Percentiles rank a stretch among this genome's conserved stretches.
phyloP scores from a whole-genome alignment of 176 grass and related monocot genomes.

The Triticum dicoccoides region DNA sequence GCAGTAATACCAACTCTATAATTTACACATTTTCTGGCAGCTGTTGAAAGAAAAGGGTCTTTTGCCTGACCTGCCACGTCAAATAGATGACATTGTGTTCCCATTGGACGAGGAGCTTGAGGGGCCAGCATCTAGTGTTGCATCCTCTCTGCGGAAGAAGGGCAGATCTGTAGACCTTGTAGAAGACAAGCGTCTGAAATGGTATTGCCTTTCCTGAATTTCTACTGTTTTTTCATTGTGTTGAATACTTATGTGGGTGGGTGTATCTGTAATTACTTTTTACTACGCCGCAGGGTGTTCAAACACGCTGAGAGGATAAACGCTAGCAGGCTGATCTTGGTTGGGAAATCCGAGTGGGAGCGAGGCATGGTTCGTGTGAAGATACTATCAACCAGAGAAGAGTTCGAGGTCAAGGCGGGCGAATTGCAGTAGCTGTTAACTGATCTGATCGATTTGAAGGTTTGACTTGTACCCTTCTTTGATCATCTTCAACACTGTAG shows the following conservation, averaged over 20 bases:
- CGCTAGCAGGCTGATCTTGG: conserved; percentile 79
- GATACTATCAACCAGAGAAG: conserved; percentile 76
- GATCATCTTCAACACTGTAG: neutral
- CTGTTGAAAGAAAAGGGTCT: too few relatives aligned
- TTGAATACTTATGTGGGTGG: neutral
- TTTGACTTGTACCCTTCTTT: neutral
- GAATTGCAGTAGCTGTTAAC: conserved; percentile 55
- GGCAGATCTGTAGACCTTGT: too few relatives aligned
- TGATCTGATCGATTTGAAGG: neutral
- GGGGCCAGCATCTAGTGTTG: too few relatives aligned
- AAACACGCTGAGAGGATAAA: conserved; percentile 90
- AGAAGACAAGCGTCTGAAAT: conserved; percentile 54
- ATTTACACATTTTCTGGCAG: too few relatives aligned
- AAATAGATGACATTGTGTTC: too few relatives aligned
- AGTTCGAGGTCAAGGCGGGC: conserved; percentile 69
- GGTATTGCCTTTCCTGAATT: conserved; percentile 34
- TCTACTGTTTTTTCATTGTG: neutral
- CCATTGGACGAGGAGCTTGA: too few relatives aligned
- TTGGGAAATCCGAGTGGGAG: conserved; percentile 78
- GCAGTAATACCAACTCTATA: too few relatives aligned
- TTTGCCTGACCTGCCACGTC: too few relatives aligned
- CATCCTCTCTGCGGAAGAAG: too few relatives aligned
- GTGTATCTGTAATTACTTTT: conserved; percentile 17
- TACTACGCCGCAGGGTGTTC: conserved; percentile 59
- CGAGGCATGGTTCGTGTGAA: conserved; percentile 67